Evolutionary conservation across 441 rosid species (phyloP).

Genomic region (Euphorbia corollata): DNA sequence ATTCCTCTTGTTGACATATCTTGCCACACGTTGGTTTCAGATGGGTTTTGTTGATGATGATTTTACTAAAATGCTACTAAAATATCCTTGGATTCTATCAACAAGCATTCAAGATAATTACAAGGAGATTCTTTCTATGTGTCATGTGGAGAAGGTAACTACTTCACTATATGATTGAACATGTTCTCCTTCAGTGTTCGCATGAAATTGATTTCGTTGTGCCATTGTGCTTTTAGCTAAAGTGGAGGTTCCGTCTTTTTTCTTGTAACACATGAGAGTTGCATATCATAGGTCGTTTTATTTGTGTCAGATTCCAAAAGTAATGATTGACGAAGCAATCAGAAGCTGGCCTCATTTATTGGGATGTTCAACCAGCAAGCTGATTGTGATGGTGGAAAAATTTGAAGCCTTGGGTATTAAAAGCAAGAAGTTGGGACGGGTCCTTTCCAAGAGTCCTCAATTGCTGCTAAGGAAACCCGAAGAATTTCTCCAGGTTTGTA

Average conservation of each 20-base stretch:
- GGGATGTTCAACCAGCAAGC: slow-evolving; percentile 65
- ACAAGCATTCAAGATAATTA: slow-evolving; percentile 56
- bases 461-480: slow-evolving; percentile 62
- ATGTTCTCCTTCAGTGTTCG: background rate
- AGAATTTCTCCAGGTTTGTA: slow-evolving; percentile 52
- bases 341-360: slow-evolving; percentile 71
- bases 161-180: background rate
- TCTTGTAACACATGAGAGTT: background rate
- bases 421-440: slow-evolving; percentile 57
- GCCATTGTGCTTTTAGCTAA: background rate
- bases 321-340: slow-evolving; percentile 47
- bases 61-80: slow-evolving; percentile 53
- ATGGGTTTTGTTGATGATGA: slow-evolving; percentile 37
- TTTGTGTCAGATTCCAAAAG: slow-evolving; percentile 52
- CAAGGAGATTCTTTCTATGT: slow-evolving; percentile 39
- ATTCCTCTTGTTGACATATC: slow-evolving; percentile 21
- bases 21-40: slow-evolving; percentile 28
- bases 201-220: background rate
- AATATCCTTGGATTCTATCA: slow-evolving; percentile 86
- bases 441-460: slow-evolving; percentile 75
- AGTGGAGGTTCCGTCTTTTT: background rate
- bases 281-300: background rate
- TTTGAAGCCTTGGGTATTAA: slow-evolving; percentile 45
- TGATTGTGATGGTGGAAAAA: slow-evolving; percentile 51
- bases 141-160: slow-evolving; percentile 56